These are phyloP conservation scores for Chamaecrista fasciculata DNA, from an alignment of 306 rosid species.

Conservation along the genomic window DNA sequence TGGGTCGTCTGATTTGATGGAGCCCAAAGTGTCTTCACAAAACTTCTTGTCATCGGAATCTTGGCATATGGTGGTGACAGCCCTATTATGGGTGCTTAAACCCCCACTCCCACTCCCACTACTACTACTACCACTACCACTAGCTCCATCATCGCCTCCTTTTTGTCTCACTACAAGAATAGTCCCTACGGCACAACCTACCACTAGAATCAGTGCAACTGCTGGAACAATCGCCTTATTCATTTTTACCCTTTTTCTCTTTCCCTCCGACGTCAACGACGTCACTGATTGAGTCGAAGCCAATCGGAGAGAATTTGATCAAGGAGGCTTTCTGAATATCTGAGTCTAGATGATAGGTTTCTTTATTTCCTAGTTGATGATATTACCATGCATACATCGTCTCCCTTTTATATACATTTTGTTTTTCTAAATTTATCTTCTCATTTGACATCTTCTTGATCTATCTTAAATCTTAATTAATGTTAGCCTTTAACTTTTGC, in stretches of 20 bases:
- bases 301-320: not conserved
- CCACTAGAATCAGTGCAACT: slow-evolving; percentile 41
- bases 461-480: too few relatives aligned
- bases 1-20: slow-evolving; percentile 27
- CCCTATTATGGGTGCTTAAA: slow-evolving; percentile 24
- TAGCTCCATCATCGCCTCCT: not conserved
- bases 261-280: not conserved
- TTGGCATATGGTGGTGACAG: slow-evolving; percentile 32
- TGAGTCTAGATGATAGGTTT: not conserved
- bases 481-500: too few relatives aligned
- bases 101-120: not conserved
- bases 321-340: too few relatives aligned
- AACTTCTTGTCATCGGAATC: slow-evolving; percentile 21
- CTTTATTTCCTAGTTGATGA: not conserved
- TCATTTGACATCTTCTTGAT: not conserved
- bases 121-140: not conserved
- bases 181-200: slow-evolving; percentile 42
- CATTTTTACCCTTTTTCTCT: not conserved
- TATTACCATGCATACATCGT: not conserved
- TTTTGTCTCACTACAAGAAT: slow-evolving; percentile 2
- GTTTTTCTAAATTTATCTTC: not conserved
- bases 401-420: not conserved
- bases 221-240: slow-evolving; percentile 37
- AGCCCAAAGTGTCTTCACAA: slow-evolving; percentile 32
- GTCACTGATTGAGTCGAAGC: not conserved